Evolutionary conservation across 176 grass and related monocot species (phyloP).

Genomic region (Aegilops longissima): DNA sequence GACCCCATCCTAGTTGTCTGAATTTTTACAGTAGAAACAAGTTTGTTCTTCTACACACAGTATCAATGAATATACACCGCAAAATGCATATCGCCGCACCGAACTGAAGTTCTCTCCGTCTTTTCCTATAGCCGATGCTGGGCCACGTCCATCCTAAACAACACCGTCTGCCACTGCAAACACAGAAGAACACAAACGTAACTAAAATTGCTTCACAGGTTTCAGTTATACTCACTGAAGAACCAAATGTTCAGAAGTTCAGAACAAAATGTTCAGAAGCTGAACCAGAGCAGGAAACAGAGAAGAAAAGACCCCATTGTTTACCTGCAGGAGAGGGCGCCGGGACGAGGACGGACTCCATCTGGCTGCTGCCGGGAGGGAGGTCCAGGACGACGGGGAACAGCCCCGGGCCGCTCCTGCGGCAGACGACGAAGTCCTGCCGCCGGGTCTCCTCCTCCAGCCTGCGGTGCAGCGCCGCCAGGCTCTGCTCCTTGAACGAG

Average conservation of each 20-base stretch:
- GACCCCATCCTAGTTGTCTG: no score
- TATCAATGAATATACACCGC: not conserved
- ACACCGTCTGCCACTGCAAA: constrained; percentile 19
- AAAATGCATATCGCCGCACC: not conserved
- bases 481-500: constrained; percentile 44
- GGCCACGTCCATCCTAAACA: not conserved
- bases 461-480: constrained; percentile 28
- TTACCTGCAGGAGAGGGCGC: constrained; percentile 22
- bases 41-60: not conserved
- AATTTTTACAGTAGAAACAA: not conserved
- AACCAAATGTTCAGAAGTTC: not conserved
- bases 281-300: not conserved
- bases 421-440: constrained; percentile 44
- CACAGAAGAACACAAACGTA: not conserved
- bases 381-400: constrained; percentile 53
- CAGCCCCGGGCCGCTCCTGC: constrained; percentile 25
- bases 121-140: not conserved
- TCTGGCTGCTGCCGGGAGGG: constrained; percentile 47
- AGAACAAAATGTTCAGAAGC: not conserved
- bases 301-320: not conserved
- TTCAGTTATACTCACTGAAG: not conserved
- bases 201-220: not conserved
- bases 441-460: constrained; percentile 37
- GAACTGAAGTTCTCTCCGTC: not conserved
- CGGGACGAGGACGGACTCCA: constrained; percentile 47